These are phyloP conservation scores for Corymbia citriodora DNA, from an alignment of 441 rosid species.

Conservation along the genomic window DNA sequence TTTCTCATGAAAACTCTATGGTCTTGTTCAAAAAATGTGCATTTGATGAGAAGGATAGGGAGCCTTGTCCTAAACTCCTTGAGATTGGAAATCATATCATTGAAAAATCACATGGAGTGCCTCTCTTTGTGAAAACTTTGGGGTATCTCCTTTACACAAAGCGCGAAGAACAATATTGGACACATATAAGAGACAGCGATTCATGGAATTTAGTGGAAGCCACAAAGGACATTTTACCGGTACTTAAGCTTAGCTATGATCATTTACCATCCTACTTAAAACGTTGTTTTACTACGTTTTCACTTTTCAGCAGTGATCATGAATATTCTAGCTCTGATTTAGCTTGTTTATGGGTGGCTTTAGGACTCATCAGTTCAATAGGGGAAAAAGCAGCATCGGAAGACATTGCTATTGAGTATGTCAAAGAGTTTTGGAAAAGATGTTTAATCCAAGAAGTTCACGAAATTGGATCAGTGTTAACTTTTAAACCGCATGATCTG, in stretches of 20 bases:
- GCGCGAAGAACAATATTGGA: accelerated
- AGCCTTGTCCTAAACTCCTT: not conserved
- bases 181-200: not conserved
- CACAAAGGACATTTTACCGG: not conserved
- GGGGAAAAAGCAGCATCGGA: not conserved
- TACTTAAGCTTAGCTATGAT: not conserved
- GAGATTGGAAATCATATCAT: not conserved
- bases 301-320: accelerated
- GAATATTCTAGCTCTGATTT: accelerated
- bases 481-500: accelerated
- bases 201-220: accelerated
- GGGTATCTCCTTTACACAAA: not conserved
- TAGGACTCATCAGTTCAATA: not conserved
- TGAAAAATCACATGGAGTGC: not conserved
- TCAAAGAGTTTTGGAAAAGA: not conserved
- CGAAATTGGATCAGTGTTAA: accelerated
- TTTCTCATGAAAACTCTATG: not conserved
- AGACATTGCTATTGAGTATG: accelerated
- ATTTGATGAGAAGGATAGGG: not conserved
- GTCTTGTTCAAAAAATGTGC: not conserved
- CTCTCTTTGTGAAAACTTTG: not conserved
- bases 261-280: not conserved
- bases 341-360: accelerated
- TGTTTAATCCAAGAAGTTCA: not conserved
- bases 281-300: accelerated